Percentiles rank a stretch among this genome's conserved stretches.
Conservation (phyloP, 1,284 basidiomycete genomes). For the Melanopsichium pennsylvanicum region DNA sequence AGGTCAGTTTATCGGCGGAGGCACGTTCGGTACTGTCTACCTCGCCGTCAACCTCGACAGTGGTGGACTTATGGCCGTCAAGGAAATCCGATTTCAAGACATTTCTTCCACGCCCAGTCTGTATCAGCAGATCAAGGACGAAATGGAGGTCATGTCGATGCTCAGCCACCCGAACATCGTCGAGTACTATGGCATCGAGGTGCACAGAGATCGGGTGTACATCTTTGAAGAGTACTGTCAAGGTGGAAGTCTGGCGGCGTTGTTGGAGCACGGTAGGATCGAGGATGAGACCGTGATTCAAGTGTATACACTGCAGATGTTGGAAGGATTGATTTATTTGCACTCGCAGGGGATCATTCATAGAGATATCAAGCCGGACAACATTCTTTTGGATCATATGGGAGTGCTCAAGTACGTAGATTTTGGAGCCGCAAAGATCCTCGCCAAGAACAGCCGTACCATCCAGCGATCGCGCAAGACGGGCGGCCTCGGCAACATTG, state of each 20-base stretch:
- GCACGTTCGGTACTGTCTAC: constrained; percentile 89
- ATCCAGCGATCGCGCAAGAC: constrained; percentile 52
- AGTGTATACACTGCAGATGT: constrained; percentile 95
- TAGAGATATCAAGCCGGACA: constrained; percentile 98
- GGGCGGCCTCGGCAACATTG: constrained; percentile 40
- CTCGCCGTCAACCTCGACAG: constrained; percentile 96
- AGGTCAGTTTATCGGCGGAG: constrained; percentile 94
- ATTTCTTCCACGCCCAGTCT: constrained; percentile 72
- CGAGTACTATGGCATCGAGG: constrained; percentile 99
- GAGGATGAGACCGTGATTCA: constrained; percentile 97
- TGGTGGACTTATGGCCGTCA: constrained; percentile 97
- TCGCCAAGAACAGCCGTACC: constrained; percentile 87
- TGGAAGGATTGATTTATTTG: constrained; percentile 91
- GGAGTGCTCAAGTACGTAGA: constrained; percentile 98
- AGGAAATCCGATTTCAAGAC: constrained; percentile 98
- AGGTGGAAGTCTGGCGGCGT: constrained; percentile 87
- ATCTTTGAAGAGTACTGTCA: constrained; percentile 99
- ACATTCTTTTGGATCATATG: constrained; percentile 91
- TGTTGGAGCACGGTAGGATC: constrained; percentile 92
- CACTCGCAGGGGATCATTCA: constrained; percentile 93
- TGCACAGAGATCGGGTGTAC: constrained; percentile 97
- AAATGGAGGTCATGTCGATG: constrained; percentile 98
- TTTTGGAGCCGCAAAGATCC: constrained; percentile 97
- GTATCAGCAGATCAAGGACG: constrained; percentile 92
- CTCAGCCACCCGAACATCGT: constrained; percentile 97